Evolutionary conservation across 345 rosid genomes (phyloP).

Genomic region (Ceriops zippeliana): DNA sequence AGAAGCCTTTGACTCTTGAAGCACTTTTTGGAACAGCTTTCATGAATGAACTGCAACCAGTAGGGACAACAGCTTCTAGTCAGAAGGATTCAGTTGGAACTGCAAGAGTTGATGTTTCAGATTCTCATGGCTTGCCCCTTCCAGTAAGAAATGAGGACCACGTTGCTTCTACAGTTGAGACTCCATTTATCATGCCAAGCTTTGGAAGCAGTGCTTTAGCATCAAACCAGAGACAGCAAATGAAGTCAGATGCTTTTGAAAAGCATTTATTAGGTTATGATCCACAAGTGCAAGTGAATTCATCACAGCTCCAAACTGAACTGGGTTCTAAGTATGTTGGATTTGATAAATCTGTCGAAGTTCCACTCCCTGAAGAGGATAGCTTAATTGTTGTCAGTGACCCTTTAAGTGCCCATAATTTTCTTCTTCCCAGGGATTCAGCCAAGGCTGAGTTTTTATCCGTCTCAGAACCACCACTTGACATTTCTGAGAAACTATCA

Average conservation of each 20-base stretch:
- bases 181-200: constrained; percentile 33
- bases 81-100: constrained; percentile 36
- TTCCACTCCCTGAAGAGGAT: constrained; percentile 56
- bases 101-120: constrained; percentile 36
- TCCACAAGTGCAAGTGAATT: constrained; percentile 38
- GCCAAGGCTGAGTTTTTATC: constrained; percentile 46
- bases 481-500: constrained; percentile 58
- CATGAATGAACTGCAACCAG: constrained; percentile 85
- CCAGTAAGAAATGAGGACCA: constrained; percentile 29
- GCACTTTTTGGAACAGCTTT: constrained; percentile 92
- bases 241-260: constrained; percentile 40
- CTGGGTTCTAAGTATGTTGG: constrained; percentile 38
- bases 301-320: constrained; percentile 38
- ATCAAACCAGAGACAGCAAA: constrained; percentile 40
- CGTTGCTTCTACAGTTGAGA: constrained; percentile 27
- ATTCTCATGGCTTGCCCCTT: constrained; percentile 34
- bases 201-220: constrained; percentile 29
- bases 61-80: constrained; percentile 54
- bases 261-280: constrained; percentile 42
- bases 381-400: constrained; percentile 34
- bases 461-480: constrained; percentile 35
- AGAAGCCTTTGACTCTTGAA: constrained; percentile 78
- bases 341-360: constrained; percentile 25
- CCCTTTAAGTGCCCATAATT: constrained; percentile 36
- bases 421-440: constrained; percentile 34